These are phyloP conservation scores for Funneliformis caledonium DNA, from an alignment of 371 early-diverging fungal species.

Conservation along the genomic window DNA sequence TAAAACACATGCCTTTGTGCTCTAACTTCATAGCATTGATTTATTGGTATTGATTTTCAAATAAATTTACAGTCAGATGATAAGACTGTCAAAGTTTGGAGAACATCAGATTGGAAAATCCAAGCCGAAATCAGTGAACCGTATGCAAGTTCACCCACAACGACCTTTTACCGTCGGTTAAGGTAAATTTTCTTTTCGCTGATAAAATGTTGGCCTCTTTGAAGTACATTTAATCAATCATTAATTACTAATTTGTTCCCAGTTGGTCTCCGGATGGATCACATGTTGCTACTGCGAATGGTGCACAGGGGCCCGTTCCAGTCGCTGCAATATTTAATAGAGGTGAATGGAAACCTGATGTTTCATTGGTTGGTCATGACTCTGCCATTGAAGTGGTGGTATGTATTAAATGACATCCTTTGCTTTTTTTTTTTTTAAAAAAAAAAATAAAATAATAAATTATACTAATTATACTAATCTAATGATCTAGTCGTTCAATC, in stretches of 20 bases:
- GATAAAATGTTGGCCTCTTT: neutral
- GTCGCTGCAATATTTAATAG: constrained; percentile 84
- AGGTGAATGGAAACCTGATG: constrained; percentile 79
- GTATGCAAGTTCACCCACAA: constrained; percentile 73
- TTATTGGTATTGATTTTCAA: neutral
- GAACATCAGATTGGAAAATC: constrained; percentile 83
- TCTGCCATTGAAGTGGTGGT: constrained; percentile 91
- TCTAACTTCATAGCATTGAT: neutral
- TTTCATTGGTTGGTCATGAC: constrained; percentile 88
- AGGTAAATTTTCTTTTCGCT: constrained; percentile 52
- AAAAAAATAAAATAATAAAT: neutral
- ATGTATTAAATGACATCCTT: constrained; percentile 42
- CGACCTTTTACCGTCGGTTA: constrained; percentile 89
- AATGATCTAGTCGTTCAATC: constrained; percentile 68
- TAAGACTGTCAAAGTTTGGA: constrained; percentile 86
- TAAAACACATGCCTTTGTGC: constrained; percentile 42
- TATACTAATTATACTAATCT: neutral
- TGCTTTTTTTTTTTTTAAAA: constrained; percentile 7
- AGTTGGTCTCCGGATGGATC: constrained; percentile 97
- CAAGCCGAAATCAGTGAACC: constrained; percentile 78
- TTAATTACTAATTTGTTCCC: neutral
- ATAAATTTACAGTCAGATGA: constrained; percentile 79
- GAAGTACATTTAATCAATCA: neutral
- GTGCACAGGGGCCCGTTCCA: constrained; percentile 81
- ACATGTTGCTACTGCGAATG: constrained; percentile 88